Evolutionary conservation across 352 stramenopile species (phyloP), one percentile per base, ranked within the genome.

Genomic region (Phytophthora gonapodyides): DNA sequence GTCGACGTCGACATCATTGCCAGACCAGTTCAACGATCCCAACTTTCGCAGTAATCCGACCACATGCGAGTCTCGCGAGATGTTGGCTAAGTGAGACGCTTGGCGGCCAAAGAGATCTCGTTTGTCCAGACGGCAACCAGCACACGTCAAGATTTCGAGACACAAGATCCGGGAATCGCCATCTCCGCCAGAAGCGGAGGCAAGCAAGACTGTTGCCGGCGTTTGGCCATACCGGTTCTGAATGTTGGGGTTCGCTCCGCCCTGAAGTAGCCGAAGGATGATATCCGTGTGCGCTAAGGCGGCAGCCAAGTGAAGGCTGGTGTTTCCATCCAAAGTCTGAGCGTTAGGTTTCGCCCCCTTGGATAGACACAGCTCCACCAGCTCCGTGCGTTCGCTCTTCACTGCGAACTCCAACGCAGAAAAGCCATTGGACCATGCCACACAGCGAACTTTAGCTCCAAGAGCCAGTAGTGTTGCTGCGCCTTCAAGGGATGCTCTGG

Each of bases 371-470:
- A 96, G 35, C 24, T 92, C 76, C 2, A 92, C 84, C 5, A 94
- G 60, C 12, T 87, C 64, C 21, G 73, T 49, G 37, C 71, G 62
- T 11, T 64, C 70, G 31, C 64, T 67, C 1, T 67, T 51, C 0
- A 91, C 78, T 8, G 76, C 72, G 66, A 88, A 89, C 21, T 89
- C 68, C 35, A 94, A 54, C 13, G 87, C 73, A 7, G 84, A 87
- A 50, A 76, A 93, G 0, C 87, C 85, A 46, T 82, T 90, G 13
- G 80, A 88, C 87, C 87, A 96, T 19, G 85, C 85, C 7, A 88
- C 67, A 7, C 63, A 59, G 49, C 72, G 61, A 21, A 94, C 62
- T 46, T 87, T 66, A 11, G 84, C 85, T n/a, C 87, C 87, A 33
- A 94, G 71, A 2, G 78, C 79, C 4, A 96, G 53, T 7, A 96